Base-by-base conservation (phyloP, 176 grass and related monocot species). In the Cymbopogon citratus region DNA sequence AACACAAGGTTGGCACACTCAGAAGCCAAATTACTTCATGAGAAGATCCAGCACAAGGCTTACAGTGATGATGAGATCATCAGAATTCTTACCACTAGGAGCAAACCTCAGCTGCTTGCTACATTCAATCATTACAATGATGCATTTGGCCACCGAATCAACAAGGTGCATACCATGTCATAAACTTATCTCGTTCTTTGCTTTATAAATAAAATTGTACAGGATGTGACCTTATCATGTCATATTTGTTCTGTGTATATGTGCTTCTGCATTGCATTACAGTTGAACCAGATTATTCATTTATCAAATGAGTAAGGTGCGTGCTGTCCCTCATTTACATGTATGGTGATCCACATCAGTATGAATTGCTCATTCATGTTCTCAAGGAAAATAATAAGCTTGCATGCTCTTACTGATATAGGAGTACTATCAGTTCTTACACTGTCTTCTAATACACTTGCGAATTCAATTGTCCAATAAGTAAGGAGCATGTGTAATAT, bases 121-220 rank as follows among this genome's bases (percentile, higher is more conserved):
- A 98, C 95, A 69, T 80, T 98, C 46, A 94, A 94, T 54, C 48
- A 87, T 25, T 98, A 98, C 73, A 94, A 94, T 41, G 87, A 95
- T 66, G 76, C 87, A 35, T 94, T 88, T 74, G 92, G 92, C 59
- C 87, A 98, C 88, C 68, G 78, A 33, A 93, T 98, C 56, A 98
- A 79, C 65, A 98, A 98, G 92, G 95, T 98, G 46, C 14, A 51
- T 78, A 81, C 54, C 16, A 76, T 43, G 21, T 78, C 57, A 25
- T 64, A 35, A 49, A 10, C 21, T 83, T 33, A 4, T 84, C 21
- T 38, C 34, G 1, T 24, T 45, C 19, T 39, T 78, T 73, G 34
- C 10, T 39, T 23, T 59, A 7, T 33, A 33, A 33, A 33, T 27
- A 39, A 81, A 63, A 39, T 21, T 14, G 15, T 35, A 65, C 12